Base-by-base conservation (phyloP, 2,329 filamentous ascomycete species). In the Talaromyces marneffei region DNA sequence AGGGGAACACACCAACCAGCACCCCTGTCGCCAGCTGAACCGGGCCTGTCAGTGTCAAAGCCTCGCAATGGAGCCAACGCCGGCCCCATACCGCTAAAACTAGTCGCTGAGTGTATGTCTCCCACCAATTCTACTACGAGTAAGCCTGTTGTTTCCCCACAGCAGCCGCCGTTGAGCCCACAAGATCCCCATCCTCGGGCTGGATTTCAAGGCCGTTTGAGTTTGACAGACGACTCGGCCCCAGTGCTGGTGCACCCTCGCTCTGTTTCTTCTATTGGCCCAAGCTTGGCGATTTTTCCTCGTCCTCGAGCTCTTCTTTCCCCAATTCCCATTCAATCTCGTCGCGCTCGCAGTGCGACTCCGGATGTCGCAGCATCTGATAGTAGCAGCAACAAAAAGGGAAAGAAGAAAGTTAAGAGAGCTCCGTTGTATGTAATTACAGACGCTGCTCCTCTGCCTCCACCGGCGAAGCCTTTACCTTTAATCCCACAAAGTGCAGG, bases 391-490 rank as follows among this genome's bases (percentile, higher is more conserved):
- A 42, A 29, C 31, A 61, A 46, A 23, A 63, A 58, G 10, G 52
- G 27, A 7, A 60, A 48, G 50, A 61, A 58, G 20, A 61, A 61
- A 18, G 25, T 20, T 12, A 63, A 57, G 33, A 39, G 40, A 55
- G 29, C 61, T 55, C 63, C 58, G 25, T 52, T 60, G 57, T 62
- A 62, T 52, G 60, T 59, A 23, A 66, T 75, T 16, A 65, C 74
- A 37, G 65, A 70, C 14, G 72, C 74, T 39, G 71, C 74, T 63
- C 67, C 73, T 20, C 52, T 59, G 27, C 74, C 74, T 16, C 72
- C 73, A 33, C 74, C 74, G 12, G 71, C 66, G 27, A 68, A 65
- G 33, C 72, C 74, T 31, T 59, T 76, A 4, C 74, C 74, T 55
- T 70, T 70, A 4, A 60, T 75, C 8, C 74, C 74, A 9, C 64